Conservation (phyloP, 768 basidiomycete species). For the Lentinula guzmanii region DNA sequence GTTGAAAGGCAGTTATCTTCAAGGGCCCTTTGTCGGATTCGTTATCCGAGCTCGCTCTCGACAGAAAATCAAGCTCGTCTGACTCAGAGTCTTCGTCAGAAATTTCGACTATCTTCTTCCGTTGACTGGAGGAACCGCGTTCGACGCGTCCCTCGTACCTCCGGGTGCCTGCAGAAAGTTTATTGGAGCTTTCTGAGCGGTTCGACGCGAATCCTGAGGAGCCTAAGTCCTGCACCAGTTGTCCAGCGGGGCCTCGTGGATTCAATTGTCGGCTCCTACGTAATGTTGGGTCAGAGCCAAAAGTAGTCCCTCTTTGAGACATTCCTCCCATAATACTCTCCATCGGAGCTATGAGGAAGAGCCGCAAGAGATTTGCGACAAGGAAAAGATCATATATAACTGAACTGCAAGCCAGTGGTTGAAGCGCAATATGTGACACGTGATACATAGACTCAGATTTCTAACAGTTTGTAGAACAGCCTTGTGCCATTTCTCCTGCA, state of each 20-base stretch:
- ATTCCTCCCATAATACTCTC: background rate
- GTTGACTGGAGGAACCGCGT: background rate
- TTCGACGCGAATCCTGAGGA: slow-evolving; percentile 5
- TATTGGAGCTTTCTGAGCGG: background rate
- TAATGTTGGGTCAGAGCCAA: background rate
- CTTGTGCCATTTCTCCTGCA: no score
- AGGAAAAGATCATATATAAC: no score
- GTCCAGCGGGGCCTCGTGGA: background rate
- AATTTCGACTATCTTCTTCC: background rate
- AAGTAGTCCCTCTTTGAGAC: background rate
- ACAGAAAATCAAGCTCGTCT: slow-evolving; percentile 1
- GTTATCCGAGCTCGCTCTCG: background rate
- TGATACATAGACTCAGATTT: no score
- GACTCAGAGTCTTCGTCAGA: background rate
- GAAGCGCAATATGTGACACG: no score
- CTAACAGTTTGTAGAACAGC: no score
- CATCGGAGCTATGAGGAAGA: background rate
- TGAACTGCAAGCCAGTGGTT: no score
- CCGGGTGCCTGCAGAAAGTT: background rate
- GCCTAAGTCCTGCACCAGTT: slow-evolving; percentile 3
- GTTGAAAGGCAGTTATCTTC: background rate
- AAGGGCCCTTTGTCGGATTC: background rate
- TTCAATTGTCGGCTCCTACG: background rate
- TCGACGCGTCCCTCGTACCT: background rate
- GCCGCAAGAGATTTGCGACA: background rate